phyloP scores from a whole-genome alignment of 75 land plant genomes.

The Cryptomeria japonica region DNA sequence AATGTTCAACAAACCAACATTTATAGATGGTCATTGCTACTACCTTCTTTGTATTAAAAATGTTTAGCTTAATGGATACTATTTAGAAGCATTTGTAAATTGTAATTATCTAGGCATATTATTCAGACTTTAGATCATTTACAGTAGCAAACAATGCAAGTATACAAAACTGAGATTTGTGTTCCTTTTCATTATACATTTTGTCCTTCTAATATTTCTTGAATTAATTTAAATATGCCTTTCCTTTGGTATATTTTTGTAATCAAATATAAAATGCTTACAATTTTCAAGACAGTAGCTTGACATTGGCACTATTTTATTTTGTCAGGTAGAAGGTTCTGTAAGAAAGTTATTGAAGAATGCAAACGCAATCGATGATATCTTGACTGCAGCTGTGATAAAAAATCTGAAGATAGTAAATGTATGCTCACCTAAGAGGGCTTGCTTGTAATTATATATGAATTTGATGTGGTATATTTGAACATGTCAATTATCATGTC shows the following conservation, averaged over 20 bases:
- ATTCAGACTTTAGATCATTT: neutral
- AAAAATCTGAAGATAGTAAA: conserved; percentile 71
- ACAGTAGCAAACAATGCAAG: neutral
- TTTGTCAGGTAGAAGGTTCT: conserved; percentile 49
- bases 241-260: neutral
- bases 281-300: neutral
- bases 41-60: neutral
- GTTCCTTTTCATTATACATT: neutral
- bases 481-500: neutral
- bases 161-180: neutral
- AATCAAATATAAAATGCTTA: neutral
- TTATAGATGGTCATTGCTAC: neutral
- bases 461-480: neutral
- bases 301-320: neutral
- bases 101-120: neutral
- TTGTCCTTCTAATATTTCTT: neutral
- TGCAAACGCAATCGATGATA: conserved; percentile 66
- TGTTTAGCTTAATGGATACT: neutral
- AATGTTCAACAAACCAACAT: neutral
- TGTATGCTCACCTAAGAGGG: conserved; percentile 34
- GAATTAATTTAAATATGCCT: neutral
- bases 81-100: neutral
- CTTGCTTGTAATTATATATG: conserved; percentile 7
- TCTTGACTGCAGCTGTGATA: conserved; percentile 66
- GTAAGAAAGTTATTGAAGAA: conserved; percentile 53